These are phyloP conservation scores for Phytophthora fragariaefolia DNA, from an alignment of 352 stramenopile genomes.

Conservation along the genomic window DNA sequence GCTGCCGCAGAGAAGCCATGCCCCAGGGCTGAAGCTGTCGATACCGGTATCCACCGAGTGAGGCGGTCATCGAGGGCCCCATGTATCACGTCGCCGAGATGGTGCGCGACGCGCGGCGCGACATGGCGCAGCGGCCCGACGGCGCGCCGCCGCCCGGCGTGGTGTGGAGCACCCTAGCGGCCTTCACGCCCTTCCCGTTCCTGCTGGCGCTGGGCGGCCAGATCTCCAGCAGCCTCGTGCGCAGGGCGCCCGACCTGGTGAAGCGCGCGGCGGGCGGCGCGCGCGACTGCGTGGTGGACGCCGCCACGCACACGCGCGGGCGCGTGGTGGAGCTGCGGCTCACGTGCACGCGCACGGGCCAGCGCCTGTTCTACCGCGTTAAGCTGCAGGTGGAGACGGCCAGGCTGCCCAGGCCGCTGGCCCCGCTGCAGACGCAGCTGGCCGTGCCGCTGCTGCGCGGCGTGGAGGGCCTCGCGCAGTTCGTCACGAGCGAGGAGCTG, in stretches of 20 bases:
- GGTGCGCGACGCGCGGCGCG: slow-evolving; percentile 76
- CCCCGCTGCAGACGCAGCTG: slow-evolving; percentile 61
- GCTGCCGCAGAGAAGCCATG: slow-evolving; percentile 13
- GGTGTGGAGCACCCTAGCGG: slow-evolving; percentile 49
- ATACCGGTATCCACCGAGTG: neutral
- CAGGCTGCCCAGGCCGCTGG: slow-evolving; percentile 52
- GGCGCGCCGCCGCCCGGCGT: slow-evolving; percentile 37
- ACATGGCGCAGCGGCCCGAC: slow-evolving; percentile 80
- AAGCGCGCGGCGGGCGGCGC: slow-evolving; percentile 72
- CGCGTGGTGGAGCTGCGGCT: slow-evolving; percentile 67
- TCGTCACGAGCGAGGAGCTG: slow-evolving; percentile 84
- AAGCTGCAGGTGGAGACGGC: slow-evolving; percentile 64
- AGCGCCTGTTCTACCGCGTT: slow-evolving; percentile 72
- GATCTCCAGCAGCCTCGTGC: slow-evolving; percentile 77
- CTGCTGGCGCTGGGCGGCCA: slow-evolving; percentile 68
- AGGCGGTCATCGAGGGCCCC: neutral
- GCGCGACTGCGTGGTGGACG: slow-evolving; percentile 70
- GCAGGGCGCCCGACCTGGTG: slow-evolving; percentile 75
- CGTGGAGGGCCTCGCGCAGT: slow-evolving; percentile 75
- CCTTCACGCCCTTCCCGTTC: slow-evolving; percentile 85
- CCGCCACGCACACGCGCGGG: slow-evolving; percentile 56
- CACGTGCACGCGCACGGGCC: slow-evolving; percentile 61
- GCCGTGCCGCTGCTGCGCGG: slow-evolving; percentile 71
- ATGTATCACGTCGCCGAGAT: slow-evolving; percentile 90
- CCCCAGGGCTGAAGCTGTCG: slow-evolving; percentile 19